These are phyloP conservation scores for Neostapfia colusana DNA, from an alignment of 176 grass and related monocot species.

Conservation along the genomic window DNA sequence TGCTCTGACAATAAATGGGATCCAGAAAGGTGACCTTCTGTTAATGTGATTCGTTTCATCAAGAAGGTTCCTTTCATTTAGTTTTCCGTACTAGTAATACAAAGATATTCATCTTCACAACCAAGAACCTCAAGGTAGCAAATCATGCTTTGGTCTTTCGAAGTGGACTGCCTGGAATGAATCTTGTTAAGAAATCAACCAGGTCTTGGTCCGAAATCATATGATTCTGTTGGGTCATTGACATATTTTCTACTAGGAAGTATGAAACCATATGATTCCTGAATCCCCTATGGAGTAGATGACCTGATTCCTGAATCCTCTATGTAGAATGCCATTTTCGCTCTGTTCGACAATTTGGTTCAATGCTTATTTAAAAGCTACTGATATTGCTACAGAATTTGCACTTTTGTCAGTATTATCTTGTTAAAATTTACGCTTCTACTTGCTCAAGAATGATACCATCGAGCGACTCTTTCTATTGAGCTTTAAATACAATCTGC, in stretches of 20 bases:
- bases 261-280: neutral
- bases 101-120: constrained; percentile 10
- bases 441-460: neutral
- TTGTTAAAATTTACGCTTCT: neutral
- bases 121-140: neutral
- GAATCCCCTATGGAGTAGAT: neutral
- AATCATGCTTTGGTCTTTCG: neutral
- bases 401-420: neutral
- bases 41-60: constrained; percentile 15
- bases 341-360: constrained; percentile 14
- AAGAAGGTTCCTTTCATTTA: constrained; percentile 2
- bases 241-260: neutral
- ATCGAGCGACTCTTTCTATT: neutral
- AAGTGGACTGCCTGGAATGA: neutral
- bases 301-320: neutral
- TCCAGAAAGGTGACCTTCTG: constrained; percentile 59
- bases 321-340: neutral
- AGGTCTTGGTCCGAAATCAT: constrained; percentile 9
- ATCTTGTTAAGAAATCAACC: neutral
- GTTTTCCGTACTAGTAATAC: neutral
- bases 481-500: neutral
- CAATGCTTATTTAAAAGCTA: neutral
- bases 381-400: neutral
- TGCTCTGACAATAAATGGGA: constrained; percentile 93
- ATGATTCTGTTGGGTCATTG: neutral